phyloP scores from a whole-genome alignment of 1,284 basidiomycete species.

The Laetiporus sulphureus region DNA sequence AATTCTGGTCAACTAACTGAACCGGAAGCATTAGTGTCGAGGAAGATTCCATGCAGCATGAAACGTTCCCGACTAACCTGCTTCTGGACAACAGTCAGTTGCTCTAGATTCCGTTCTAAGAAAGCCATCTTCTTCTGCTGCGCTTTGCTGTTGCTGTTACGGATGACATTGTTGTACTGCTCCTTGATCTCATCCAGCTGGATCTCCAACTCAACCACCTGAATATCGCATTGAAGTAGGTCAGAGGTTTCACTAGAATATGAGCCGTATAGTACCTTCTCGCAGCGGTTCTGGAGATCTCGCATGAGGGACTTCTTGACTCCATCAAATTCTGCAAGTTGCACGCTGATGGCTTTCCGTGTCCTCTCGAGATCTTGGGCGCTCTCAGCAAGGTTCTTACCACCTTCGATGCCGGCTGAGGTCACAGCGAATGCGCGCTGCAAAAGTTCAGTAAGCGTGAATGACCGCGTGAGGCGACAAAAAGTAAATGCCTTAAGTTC shows the following conservation, averaged over 20 bases:
- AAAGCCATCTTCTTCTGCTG: slow-evolving; percentile 99
- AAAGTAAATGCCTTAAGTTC: slow-evolving; percentile 79
- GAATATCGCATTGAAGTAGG: slow-evolving; percentile 8
- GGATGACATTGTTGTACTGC: slow-evolving; percentile 98
- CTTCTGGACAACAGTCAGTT: slow-evolving; percentile 94
- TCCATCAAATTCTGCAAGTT: slow-evolving; percentile 96
- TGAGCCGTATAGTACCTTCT: too few species aligned
- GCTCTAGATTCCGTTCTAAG: slow-evolving; percentile 95
- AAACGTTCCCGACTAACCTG: slow-evolving; percentile 72
- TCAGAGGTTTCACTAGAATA: too few species aligned
- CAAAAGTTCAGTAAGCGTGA: slow-evolving; percentile 10
- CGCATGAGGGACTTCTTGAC: slow-evolving; percentile 99
- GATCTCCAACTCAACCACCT: slow-evolving; percentile 99
- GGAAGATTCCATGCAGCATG: too few species aligned
- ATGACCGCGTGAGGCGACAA: background rate
- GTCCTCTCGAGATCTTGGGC: slow-evolving; percentile 96
- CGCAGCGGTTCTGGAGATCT: slow-evolving; percentile 98
- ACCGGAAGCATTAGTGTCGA: too few species aligned
- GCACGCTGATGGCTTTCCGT: slow-evolving; percentile 94
- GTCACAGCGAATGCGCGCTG: slow-evolving; percentile 96
- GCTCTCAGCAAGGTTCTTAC: slow-evolving; percentile 93
- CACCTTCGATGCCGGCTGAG: slow-evolving; percentile 93
- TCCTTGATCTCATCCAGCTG: slow-evolving; percentile 98
- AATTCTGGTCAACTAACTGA: slow-evolving; percentile 98
- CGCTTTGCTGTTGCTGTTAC: slow-evolving; percentile 95